Evolutionary conservation across 305 asterid species (phyloP).

Genomic region (Solanum hybrid): DNA sequence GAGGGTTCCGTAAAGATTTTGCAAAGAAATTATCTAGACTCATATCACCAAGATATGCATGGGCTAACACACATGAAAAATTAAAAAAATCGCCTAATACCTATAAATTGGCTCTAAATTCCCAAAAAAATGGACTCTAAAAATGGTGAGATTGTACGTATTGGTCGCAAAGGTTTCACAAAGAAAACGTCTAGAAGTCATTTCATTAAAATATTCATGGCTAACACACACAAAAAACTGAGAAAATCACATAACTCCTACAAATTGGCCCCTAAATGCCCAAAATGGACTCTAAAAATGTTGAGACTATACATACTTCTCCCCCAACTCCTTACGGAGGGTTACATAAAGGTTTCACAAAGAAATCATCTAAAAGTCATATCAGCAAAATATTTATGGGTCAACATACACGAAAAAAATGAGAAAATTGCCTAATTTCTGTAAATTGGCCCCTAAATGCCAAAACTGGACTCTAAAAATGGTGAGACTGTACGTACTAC

Average conservation of each 20-base stretch:
- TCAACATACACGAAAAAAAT: background rate
- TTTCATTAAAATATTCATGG: background rate
- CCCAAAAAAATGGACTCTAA: background rate
- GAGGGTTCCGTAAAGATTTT: background rate
- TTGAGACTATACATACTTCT: background rate
- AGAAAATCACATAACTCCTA: background rate
- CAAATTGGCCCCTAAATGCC: background rate
- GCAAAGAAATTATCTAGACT: background rate
- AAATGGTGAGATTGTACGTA: background rate
- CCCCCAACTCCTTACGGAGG: background rate
- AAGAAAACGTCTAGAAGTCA: background rate
- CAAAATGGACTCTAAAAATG: background rate
- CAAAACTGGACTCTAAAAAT: background rate
- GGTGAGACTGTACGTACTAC: background rate
- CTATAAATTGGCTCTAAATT: background rate
- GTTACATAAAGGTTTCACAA: too few species aligned
- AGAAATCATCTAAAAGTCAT: background rate
- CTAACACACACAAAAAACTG: background rate
- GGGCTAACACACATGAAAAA: too few species aligned
- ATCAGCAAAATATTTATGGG: background rate
- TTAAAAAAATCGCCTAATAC: background rate
- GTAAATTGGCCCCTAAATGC: background rate
- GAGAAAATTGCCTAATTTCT: background rate
- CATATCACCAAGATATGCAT: background rate
- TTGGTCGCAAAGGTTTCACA: too few species aligned